A percentile compares a stretch with the other conserved stretches of the same genome.
Conservation (phyloP, 495 filamentous ascomycete species). For the Talaromyces nanjingensis region DNA sequence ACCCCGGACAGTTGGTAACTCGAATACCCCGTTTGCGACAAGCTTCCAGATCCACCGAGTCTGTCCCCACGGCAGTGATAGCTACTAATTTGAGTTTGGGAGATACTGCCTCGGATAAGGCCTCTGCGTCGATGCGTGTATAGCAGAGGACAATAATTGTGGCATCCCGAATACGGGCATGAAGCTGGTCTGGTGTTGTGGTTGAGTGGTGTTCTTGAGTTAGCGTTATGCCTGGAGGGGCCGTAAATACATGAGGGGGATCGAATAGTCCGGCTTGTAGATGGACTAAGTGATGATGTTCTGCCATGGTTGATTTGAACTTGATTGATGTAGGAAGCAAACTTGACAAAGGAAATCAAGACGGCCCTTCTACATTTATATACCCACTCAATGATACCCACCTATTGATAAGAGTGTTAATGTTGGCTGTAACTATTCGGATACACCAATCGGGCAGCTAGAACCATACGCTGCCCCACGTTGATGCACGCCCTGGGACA, state of each 20-base stretch:
- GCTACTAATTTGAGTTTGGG: slow-evolving; percentile 40
- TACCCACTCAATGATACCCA: not conserved
- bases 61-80: slow-evolving; percentile 48
- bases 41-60: slow-evolving; percentile 44
- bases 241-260: slow-evolving; percentile 1
- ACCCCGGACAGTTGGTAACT: slow-evolving; percentile 41
- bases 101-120: slow-evolving; percentile 25
- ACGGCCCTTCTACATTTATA: not conserved
- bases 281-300: slow-evolving; percentile 5
- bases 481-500: slow-evolving; percentile 4
- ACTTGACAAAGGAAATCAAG: not conserved
- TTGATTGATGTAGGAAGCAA: not conserved
- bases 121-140: slow-evolving; percentile 28
- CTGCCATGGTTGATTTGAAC: not conserved
- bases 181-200: slow-evolving; percentile 27
- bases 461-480: not conserved
- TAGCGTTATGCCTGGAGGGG: slow-evolving; percentile 3
- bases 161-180: slow-evolving; percentile 38
- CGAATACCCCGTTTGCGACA: slow-evolving; percentile 39
- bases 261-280: slow-evolving; percentile 5
- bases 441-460: not conserved
- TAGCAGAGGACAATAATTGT: slow-evolving; percentile 40
- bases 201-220: slow-evolving; percentile 17
- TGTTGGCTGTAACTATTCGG: not conserved
- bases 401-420: not conserved